Evolutionary conservation across 805 yeast species (phyloP).

Genomic region (Wickerhamiella shivajii): DNA sequence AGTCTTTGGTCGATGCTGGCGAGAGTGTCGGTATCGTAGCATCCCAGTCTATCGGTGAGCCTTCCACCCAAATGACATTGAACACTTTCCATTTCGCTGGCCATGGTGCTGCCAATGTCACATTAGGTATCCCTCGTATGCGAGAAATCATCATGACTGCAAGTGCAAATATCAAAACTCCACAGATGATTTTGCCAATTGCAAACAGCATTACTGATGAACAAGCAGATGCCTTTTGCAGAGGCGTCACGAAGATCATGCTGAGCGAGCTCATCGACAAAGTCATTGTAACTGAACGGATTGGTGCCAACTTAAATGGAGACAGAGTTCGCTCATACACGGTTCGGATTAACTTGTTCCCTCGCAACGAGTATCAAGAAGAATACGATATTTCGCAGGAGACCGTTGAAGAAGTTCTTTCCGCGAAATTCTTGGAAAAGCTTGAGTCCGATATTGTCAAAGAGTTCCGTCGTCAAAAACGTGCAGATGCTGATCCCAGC

Average conservation of each 20-base stretch:
- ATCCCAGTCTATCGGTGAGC: constrained; percentile 97
- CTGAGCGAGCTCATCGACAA: constrained; percentile 80
- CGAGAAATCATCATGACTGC: constrained; percentile 99
- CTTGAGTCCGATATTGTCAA: constrained; percentile 62
- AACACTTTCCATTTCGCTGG: constrained; percentile 98
- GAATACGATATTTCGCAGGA: constrained; percentile 81
- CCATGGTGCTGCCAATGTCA: constrained; percentile 99
- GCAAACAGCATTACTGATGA: constrained; percentile 65
- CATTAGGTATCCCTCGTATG: constrained; percentile 99
- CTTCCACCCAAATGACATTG: constrained; percentile 97
- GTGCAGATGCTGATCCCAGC: constrained; percentile 26
- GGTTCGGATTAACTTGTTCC: constrained; percentile 61
- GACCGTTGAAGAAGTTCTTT: constrained; percentile 53
- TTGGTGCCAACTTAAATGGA: constrained; percentile 42
- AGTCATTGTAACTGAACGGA: constrained; percentile 76
- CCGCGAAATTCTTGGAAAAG: constrained; percentile 46
- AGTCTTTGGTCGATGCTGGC: constrained; percentile 88
- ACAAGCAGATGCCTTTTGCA: constrained; percentile 85
- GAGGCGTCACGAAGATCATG: constrained; percentile 69
- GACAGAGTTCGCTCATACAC: constrained; percentile 53
- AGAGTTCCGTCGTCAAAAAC: constrained; percentile 69
- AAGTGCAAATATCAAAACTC: constrained; percentile 88
- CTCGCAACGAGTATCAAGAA: constrained; percentile 57
- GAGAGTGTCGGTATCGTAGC: constrained; percentile 98
- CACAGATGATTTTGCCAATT: constrained; percentile 92